Conservation (phyloP, 2,329 filamentous ascomycete genomes). For the Tolypocladium amazonense region DNA sequence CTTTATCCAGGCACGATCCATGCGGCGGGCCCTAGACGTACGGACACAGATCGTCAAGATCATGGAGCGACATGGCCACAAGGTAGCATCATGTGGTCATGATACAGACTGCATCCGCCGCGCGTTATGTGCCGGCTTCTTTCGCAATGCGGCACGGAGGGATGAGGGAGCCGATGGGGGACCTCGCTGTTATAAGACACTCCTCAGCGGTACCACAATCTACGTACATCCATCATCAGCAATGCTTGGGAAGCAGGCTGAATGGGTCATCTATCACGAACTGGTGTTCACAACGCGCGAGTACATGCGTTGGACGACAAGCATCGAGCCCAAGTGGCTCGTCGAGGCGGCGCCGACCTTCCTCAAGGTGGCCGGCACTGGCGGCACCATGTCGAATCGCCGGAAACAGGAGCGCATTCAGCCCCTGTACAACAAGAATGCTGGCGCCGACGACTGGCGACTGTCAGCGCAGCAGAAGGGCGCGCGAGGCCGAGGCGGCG, state of each 20-base stretch:
- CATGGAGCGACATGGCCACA: constrained; percentile 82
- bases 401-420: constrained; percentile 91
- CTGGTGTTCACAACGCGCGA: constrained; percentile 91
- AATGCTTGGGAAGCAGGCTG: constrained; percentile 88
- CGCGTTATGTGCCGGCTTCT: constrained; percentile 87
- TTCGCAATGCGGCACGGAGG: constrained; percentile 88
- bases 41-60: constrained; percentile 86
- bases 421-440: constrained; percentile 88
- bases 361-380: constrained; percentile 74
- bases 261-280: constrained; percentile 91
- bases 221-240: constrained; percentile 89
- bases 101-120: constrained; percentile 81
- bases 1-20: constrained; percentile 86
- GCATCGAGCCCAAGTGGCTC: constrained; percentile 88
- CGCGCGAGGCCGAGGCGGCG: constrained; percentile 72
- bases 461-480: constrained; percentile 77
- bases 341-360: constrained; percentile 97
- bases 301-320: constrained; percentile 93
- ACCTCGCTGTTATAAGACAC: constrained; percentile 68
- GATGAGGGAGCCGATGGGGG: constrained; percentile 50
- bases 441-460: constrained; percentile 89
- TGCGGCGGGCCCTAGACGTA: constrained; percentile 84
- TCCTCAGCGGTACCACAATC: constrained; percentile 89
- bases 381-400: constrained; percentile 50
- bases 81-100: constrained; percentile 72